A percentile compares a stretch with the other conserved stretches of the same genome.
These are phyloP conservation scores for Aspergillus incahuasiensis DNA, from an alignment of 495 filamentous ascomycete genomes.

Conservation along the genomic window DNA sequence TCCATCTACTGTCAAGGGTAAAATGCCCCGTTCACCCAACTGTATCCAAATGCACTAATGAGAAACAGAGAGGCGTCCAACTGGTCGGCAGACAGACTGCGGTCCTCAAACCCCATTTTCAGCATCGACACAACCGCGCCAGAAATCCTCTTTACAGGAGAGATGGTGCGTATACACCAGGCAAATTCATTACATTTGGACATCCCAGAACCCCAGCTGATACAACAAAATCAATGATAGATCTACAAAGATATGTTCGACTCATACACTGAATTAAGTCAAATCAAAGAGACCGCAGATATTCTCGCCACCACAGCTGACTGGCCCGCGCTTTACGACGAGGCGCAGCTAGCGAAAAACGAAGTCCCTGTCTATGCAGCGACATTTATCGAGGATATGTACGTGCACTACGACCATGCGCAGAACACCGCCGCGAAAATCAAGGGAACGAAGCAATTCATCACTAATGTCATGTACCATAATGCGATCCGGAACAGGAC, in stretches of 20 bases:
- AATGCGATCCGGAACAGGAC: conserved; percentile 68
- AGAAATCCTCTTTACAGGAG: conserved; percentile 74
- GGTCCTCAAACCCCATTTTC: conserved; percentile 40
- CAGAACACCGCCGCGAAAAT: conserved; percentile 71
- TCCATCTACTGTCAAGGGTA: conserved; percentile 69
- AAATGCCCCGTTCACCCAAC: conserved; percentile 2
- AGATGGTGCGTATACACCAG: conserved; percentile 56
- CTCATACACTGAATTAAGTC: conserved; percentile 63
- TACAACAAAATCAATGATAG: conserved; percentile 26
- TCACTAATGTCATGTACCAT: conserved; percentile 85
- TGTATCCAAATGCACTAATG: conserved; percentile 12
- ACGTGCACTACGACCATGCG: conserved; percentile 73
- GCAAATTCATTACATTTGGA: no score
- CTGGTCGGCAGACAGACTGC: conserved; percentile 59
- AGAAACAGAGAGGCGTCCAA: conserved; percentile 45
- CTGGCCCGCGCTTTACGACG: conserved; percentile 77
- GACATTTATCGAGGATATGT: conserved; percentile 90
- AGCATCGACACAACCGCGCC: conserved; percentile 44
- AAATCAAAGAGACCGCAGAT: conserved; percentile 61
- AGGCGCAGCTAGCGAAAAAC: conserved; percentile 66
- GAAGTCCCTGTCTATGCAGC: conserved; percentile 85
- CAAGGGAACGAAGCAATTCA: conserved; percentile 69
- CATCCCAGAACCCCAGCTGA: no score
- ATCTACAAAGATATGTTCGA: conserved; percentile 79
- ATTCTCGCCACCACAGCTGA: conserved; percentile 59